These are phyloP conservation scores for Sclerotinia minor DNA, from an alignment of 2,329 filamentous ascomycete genomes.

Conservation along the genomic window DNA sequence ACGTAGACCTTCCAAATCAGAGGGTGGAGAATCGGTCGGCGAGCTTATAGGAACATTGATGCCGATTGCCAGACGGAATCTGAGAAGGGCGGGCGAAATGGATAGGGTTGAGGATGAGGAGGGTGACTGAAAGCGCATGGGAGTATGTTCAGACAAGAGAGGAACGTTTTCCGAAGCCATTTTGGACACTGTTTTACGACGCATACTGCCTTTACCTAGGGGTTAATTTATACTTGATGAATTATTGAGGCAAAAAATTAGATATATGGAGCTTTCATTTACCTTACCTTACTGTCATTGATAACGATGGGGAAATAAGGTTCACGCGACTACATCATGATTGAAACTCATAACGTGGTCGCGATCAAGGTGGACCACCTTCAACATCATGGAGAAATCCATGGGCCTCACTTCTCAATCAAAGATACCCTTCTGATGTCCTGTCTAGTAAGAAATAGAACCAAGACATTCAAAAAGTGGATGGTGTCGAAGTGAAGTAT, in stretches of 20 bases:
- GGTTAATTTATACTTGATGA: not conserved
- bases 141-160: not conserved
- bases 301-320: constrained; percentile 9
- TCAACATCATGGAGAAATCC: not conserved
- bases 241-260: not conserved
- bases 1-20: constrained; percentile 32
- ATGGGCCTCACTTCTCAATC: not conserved
- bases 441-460: not conserved
- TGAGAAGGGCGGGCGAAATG: not conserved
- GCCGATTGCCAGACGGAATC: constrained; percentile 14
- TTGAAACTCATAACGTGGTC: not conserved
- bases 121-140: not conserved
- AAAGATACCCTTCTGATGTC: not conserved
- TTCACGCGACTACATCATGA: constrained; percentile 19
- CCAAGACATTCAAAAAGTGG: not conserved
- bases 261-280: not conserved
- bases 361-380: not conserved
- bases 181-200: not conserved
- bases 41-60: constrained; percentile 10
- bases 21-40: not conserved
- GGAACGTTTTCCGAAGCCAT: constrained; percentile 13
- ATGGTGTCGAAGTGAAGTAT: not conserved
- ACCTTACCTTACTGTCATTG: not conserved
- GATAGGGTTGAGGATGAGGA: not conserved
- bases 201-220: not conserved